Evolutionary conservation across 1,284 basidiomycete genomes (phyloP), one percentile per base, ranked within the genome.

Genomic region (Ceratobasidium sp.): DNA sequence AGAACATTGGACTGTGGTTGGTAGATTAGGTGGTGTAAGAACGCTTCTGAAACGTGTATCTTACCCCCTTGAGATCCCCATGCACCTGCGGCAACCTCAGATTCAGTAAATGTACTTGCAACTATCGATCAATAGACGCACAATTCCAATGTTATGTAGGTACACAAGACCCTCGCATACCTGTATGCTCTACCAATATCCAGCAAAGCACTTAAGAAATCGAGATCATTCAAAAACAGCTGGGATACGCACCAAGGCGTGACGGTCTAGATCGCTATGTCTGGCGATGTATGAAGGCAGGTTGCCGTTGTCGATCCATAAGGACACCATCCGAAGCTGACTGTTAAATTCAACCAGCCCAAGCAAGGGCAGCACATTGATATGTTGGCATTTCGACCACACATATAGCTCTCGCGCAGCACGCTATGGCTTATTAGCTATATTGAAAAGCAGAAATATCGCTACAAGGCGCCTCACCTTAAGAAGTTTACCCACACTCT

Each of bases 321-420:
- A n/a, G 3, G 59, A 45, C 9, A 61, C 32, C 39, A 61, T 61
- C 28, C 34, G 34, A 18, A 61, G 21, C n/a, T 45, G 59, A 12
- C 21, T 34, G 23, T 23, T 6, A 34, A 46, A 48, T n/a, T 46
- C 14, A 4, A 41, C 58, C 14, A 60, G 28, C n/a, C 58, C 58
- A 45, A 60, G 18, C 36, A 60, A n/a, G 10, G 16, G 18, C 18
- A 60, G 41, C 4, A 60, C 58, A n/a, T 60, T 60, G 18, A 39
- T 36, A n/a, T 60, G 36, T 1, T n/a, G 21, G 58, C 58, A 60
- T 36, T 60, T 60, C 23, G 58, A 60, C 55, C 55, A 58, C 28
- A 58, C 34, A 36, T 58, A 39, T 32, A 58, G 34, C n/a, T 58
- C 55, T 5, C 39, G 34, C 3, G 39, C 58, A 2, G 39, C 58